Conservation (phyloP, 129 eudicot species). For the Rutidosis leptorrhynchoides region DNA sequence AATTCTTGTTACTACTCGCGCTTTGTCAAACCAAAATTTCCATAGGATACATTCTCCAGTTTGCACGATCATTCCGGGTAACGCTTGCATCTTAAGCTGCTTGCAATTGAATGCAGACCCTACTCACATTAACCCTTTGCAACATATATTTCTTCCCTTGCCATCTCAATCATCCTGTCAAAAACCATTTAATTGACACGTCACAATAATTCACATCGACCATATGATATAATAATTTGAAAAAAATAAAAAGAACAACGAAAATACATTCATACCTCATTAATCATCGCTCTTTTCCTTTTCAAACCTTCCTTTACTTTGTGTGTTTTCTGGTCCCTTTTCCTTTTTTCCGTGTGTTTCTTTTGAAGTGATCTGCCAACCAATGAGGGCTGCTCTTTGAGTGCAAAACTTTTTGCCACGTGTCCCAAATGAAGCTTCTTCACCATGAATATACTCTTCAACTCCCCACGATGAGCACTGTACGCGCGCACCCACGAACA, state of each 20-base stretch:
- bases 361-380: conserved; percentile 72
- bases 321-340: conserved; percentile 43
- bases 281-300: conserved; percentile 50
- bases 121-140: conserved; percentile 19
- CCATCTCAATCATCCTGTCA: conserved; percentile 25
- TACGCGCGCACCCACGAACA: conserved; percentile 97
- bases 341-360: conserved; percentile 69
- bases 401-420: conserved; percentile 87
- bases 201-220: neutral
- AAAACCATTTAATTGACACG: neutral
- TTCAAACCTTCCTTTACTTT: conserved; percentile 41
- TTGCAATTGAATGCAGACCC: conserved; percentile 1
- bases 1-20: conserved; percentile 1
- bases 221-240: neutral
- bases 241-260: neutral
- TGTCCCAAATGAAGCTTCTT: conserved; percentile 98
- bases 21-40: conserved; percentile 13
- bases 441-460: conserved; percentile 81
- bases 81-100: too few relatives aligned
- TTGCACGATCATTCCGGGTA: too few relatives aligned
- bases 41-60: conserved; percentile 27
- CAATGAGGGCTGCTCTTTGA: conserved; percentile 90
- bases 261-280: conserved; percentile 22
- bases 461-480: conserved; percentile 90
- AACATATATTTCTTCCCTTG: neutral